phyloP scores from a whole-genome alignment of 2,329 filamentous ascomycete species.

The Cercospora brassicicola region DNA sequence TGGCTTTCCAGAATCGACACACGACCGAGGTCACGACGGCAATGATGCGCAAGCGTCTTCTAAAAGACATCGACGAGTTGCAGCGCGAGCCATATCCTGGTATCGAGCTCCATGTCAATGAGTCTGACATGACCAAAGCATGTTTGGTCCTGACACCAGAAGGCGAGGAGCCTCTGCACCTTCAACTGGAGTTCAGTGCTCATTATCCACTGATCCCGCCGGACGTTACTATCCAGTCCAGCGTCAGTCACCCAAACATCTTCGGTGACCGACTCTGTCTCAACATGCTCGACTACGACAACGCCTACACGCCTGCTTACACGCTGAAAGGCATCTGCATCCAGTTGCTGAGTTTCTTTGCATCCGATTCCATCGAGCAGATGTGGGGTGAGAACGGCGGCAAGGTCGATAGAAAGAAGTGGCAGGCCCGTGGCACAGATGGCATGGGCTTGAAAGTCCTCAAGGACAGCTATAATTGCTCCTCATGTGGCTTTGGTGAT shows the following conservation, averaged over 20 bases:
- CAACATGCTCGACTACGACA: slow-evolving; percentile 22
- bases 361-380: slow-evolving; percentile 28
- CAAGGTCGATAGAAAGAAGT: slow-evolving; percentile 23
- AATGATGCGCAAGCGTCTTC: slow-evolving; percentile 21
- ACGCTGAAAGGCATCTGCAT: slow-evolving; percentile 32
- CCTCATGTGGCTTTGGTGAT: slow-evolving; percentile 17
- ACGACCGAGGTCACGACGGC: background rate
- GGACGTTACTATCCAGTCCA: slow-evolving; percentile 23
- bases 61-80: slow-evolving; percentile 28
- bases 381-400: slow-evolving; percentile 23
- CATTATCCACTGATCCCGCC: slow-evolving; percentile 26
- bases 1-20: background rate
- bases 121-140: slow-evolving; percentile 19
- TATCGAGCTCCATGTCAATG: slow-evolving; percentile 24
- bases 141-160: slow-evolving; percentile 24
- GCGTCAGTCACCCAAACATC: slow-evolving; percentile 28
- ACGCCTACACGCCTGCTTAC: slow-evolving; percentile 29
- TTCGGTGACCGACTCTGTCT: slow-evolving; percentile 30
- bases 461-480: slow-evolving; percentile 14
- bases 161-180: slow-evolving; percentile 21
- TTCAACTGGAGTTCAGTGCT: slow-evolving; percentile 23
- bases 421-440: slow-evolving; percentile 6
- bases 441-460: slow-evolving; percentile 1
- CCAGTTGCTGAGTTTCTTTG: slow-evolving; percentile 31
- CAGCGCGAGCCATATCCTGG: slow-evolving; percentile 29